These are phyloP conservation scores for Brettanomyces custersianus DNA, from an alignment of 805 yeast genomes.

Conservation along the genomic window DNA sequence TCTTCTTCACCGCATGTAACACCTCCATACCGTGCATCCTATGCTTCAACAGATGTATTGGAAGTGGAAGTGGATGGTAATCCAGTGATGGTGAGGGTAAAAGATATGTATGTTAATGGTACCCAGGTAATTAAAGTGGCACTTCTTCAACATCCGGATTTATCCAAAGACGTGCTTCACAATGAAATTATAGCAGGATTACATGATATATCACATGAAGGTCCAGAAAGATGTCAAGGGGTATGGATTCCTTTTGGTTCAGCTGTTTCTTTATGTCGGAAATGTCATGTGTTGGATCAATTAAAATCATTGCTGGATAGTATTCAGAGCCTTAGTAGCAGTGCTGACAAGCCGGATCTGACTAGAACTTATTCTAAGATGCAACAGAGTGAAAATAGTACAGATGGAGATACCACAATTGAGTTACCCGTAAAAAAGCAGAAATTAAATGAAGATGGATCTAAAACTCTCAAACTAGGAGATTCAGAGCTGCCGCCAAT, in stretches of 20 bases:
- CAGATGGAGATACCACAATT: too few species aligned
- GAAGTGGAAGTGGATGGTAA: constrained; percentile 56
- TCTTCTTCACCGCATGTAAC: constrained; percentile 17
- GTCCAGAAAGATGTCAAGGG: constrained; percentile 68
- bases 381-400: too few species aligned
- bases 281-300: constrained; percentile 48
- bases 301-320: constrained; percentile 43
- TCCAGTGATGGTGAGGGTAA: constrained; percentile 56
- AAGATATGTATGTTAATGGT: constrained; percentile 62
- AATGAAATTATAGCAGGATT: constrained; percentile 53
- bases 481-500: too few species aligned
- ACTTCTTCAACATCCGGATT: constrained; percentile 53
- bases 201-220: constrained; percentile 67
- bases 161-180: constrained; percentile 57
- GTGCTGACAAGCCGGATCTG: constrained; percentile 40
- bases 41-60: constrained; percentile 50
- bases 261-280: constrained; percentile 49
- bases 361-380: constrained; percentile 8
- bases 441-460: too few species aligned
- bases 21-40: constrained; percentile 49
- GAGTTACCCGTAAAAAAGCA: too few species aligned
- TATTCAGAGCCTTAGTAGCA: constrained; percentile 25
- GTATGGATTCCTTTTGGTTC: constrained; percentile 63
- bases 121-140: constrained; percentile 65
- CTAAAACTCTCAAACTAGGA: too few species aligned